Base-by-base conservation (phyloP, 2,329 filamentous ascomycete species). In the Colletotrichum tropicicola region DNA sequence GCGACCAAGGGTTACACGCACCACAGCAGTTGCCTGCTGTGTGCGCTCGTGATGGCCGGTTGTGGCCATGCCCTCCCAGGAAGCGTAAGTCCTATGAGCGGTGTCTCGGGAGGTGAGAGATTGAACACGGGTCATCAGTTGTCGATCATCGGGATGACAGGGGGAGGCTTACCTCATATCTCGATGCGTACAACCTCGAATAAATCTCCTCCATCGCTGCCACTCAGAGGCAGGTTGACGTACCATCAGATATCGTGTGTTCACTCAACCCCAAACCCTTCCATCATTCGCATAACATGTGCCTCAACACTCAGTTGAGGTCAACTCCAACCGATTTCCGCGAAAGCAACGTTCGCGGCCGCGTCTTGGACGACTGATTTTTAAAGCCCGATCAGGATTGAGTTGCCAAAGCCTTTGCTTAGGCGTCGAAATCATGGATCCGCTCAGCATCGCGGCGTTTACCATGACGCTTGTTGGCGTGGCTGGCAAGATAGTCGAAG, bases 361-460 rank as follows among this genome's bases (percentile, higher is more conserved):
- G 17, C 41, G 9, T 25, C 17, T 28, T n/a, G 13, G 49, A 19
- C 4, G 44, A 51, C 15, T 56, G 44, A 9, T n/a, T n/a, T n/a
- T n/a, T n/a, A 43, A 5, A 13, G 0, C 17, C 19, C 17, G 10
- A 12, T 12, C 13, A 2, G 2, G 5, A 43, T 23, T 9, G 39
- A 23, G 19, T 43, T 5, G 6, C 30, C 15, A 9, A 13, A 10
- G 6, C 10, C 19, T 15, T 6, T 23, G 19, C 17, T 6, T 13
- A 6, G 17, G 13, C 43, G 5, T 10, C 17, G 2, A 30, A n/a
- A 49, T 21, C 8, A 70, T 71, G 70, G 73, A 74, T 41, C 68
- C 67, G 7, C 52, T 74, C n/a, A 69, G 69, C 32, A 67, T 69
- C 44, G 54, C 64, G 6, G 57, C 65, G 8, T 67, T 70, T 19